These are phyloP conservation scores for Ambrosia trifida DNA, from an alignment of 129 eudicot genomes.

Conservation along the genomic window DNA sequence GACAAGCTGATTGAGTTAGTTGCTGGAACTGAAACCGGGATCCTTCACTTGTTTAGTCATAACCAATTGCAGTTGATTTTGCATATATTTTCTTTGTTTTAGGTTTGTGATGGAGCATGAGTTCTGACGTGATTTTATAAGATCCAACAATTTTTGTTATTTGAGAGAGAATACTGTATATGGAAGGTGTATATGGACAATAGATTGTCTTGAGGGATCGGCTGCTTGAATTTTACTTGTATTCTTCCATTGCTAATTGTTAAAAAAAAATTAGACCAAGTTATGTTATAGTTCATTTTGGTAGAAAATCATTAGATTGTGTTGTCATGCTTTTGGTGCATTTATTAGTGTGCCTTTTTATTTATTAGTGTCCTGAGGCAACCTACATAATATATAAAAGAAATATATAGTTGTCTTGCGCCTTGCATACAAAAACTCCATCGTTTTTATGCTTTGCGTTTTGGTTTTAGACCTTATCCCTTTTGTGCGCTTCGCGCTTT, in stretches of 20 bases:
- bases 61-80: constrained; percentile 80
- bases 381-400: too few relatives aligned
- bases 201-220: constrained; percentile 54
- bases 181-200: too few relatives aligned
- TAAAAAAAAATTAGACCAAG: neutral
- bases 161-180: constrained; percentile 82
- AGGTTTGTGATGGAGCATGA: neutral
- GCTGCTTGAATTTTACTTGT: constrained; percentile 44
- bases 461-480: too few relatives aligned
- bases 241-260: constrained; percentile 10
- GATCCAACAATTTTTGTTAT: constrained; percentile 69
- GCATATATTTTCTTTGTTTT: constrained; percentile 2
- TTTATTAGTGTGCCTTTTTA: too few relatives aligned
- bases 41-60: constrained; percentile 70
- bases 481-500: too few relatives aligned
- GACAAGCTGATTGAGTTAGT: constrained; percentile 77
- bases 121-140: neutral
- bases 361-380: too few relatives aligned
- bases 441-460: too few relatives aligned
- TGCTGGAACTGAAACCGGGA: constrained; percentile 62
- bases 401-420: too few relatives aligned
- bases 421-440: too few relatives aligned
- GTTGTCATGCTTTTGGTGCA: constrained; percentile 5
- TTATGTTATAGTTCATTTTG: neutral
- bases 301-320: neutral